These are phyloP conservation scores for Coriolopsis trogii DNA, from an alignment of 1,284 basidiomycete genomes.

Conservation along the genomic window DNA sequence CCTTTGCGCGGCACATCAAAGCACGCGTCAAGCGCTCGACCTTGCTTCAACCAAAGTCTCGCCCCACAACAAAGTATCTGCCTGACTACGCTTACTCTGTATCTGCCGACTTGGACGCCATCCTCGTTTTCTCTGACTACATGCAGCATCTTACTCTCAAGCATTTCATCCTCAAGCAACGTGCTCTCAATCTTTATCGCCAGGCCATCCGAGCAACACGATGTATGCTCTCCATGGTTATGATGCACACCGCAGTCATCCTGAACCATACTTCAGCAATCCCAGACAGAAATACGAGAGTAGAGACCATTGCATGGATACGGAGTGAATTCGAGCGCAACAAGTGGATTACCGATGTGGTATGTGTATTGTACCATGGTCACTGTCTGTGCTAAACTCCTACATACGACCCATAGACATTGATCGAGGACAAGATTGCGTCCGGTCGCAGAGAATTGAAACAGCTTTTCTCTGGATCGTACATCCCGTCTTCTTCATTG, in stretches of 20 bases:
- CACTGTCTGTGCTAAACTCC: background rate
- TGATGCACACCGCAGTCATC: background rate
- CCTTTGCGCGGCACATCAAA: conserved; percentile 12
- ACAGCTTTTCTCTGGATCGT: conserved; percentile 42
- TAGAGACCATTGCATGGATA: conserved; percentile 73
- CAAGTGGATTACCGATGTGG: conserved; percentile 57
- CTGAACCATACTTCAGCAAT: conserved; percentile 50
- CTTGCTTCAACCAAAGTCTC: too few relatives aligned
- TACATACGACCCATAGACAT: conserved; percentile 27
- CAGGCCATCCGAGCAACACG: conserved; percentile 66
- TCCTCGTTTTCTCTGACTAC: background rate
- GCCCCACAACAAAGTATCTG: too few relatives aligned
- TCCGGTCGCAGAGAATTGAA: conserved; percentile 56
- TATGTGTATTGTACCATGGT: conserved; percentile 34
- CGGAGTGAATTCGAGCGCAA: conserved; percentile 72
- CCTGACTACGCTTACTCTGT: background rate
- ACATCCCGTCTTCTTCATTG: conserved; percentile 1
- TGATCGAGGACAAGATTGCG: conserved; percentile 41
- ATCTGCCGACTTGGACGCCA: background rate
- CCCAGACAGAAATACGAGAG: conserved; percentile 56
- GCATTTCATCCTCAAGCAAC: conserved; percentile 72
- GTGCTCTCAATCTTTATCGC: conserved; percentile 65
- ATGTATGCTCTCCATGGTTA: conserved; percentile 44
- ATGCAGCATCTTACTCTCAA: conserved; percentile 50
- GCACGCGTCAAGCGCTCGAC: conserved; percentile 13